Percentiles rank a stretch among this genome's conserved stretches.
These are phyloP conservation scores for Penicillium coprophilum DNA, from an alignment of 495 filamentous ascomycete species.

Conservation along the genomic window DNA sequence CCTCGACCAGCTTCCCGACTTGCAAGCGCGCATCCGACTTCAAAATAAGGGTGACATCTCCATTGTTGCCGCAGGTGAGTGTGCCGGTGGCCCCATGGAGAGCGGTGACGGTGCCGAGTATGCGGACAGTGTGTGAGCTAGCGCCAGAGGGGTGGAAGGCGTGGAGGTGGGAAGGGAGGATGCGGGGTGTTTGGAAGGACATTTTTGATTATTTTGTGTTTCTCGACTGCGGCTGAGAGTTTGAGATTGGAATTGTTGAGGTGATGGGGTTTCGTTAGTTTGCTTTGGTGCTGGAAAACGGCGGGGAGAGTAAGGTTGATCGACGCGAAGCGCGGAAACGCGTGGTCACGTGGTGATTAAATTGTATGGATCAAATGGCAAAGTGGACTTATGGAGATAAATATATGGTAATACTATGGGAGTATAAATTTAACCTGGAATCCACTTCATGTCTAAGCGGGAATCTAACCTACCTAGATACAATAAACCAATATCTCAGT, in stretches of 20 bases:
- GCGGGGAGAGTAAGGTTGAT: slow-evolving; percentile 4
- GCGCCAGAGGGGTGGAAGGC: slow-evolving; percentile 54
- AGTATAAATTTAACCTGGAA: not conserved
- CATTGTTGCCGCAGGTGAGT: slow-evolving; percentile 65
- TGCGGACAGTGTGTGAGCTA: slow-evolving; percentile 61
- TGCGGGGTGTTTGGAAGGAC: slow-evolving; percentile 64
- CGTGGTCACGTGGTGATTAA: slow-evolving; percentile 31
- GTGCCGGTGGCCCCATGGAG: slow-evolving; percentile 79
- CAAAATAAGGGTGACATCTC: slow-evolving; percentile 68
- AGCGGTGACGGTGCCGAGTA: slow-evolving; percentile 81
- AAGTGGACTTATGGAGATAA: not conserved
- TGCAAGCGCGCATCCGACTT: slow-evolving; percentile 79
- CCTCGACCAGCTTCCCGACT: slow-evolving; percentile 76
- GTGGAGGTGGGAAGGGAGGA: slow-evolving; percentile 66
- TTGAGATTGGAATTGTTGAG: not conserved
- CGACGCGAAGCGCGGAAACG: slow-evolving; percentile 28
- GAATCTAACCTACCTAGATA: not conserved
- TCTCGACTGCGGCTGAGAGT: slow-evolving; percentile 1
- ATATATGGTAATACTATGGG: not conserved
- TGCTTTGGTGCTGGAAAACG: not conserved
- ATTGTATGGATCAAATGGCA: not conserved
- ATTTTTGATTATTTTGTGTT: slow-evolving; percentile 25
- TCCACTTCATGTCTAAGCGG: not conserved
- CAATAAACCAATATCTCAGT: not conserved
- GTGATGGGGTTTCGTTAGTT: not conserved